Conservation (phyloP, 768 basidiomycete genomes). For the Clitopilus passeckerianus region DNA sequence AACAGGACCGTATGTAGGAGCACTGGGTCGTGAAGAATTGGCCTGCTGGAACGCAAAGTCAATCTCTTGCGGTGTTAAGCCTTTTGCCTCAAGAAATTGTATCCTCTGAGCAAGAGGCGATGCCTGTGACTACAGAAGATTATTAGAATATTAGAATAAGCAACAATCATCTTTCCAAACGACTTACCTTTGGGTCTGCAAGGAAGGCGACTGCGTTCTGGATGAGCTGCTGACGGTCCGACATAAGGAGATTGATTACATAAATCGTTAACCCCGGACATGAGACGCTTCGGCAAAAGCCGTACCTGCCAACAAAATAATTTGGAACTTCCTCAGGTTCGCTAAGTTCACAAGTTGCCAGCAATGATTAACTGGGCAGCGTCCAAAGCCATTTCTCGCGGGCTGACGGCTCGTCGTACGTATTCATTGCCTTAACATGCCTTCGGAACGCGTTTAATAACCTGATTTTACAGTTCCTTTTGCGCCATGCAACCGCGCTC, state of each 20-base stretch:
- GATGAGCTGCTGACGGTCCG: slow-evolving; percentile 70
- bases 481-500: slow-evolving; percentile 31
- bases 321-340: slow-evolving; percentile 5
- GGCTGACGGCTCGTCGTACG: slow-evolving; percentile 42
- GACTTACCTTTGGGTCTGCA: slow-evolving; percentile 68
- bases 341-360: slow-evolving; percentile 3
- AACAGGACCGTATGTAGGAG: slow-evolving; percentile 29
- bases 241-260: slow-evolving; percentile 20
- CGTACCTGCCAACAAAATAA: slow-evolving; percentile 14
- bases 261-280: slow-evolving; percentile 12
- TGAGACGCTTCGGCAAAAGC: slow-evolving; percentile 16
- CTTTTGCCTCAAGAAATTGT: slow-evolving; percentile 95
- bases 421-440: slow-evolving; percentile 1
- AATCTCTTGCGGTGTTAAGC: slow-evolving; percentile 78
- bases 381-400: slow-evolving; percentile 44
- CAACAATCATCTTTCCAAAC: background rate
- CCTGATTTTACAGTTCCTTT: slow-evolving; percentile 13
- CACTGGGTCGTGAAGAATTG: slow-evolving; percentile 11
- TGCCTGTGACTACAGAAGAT: slow-evolving; percentile 58
- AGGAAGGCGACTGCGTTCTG: slow-evolving; percentile 83
- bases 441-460: slow-evolving; percentile 1
- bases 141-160: background rate
- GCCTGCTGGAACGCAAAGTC: slow-evolving; percentile 76
- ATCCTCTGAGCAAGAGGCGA: slow-evolving; percentile 82
- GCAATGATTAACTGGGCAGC: slow-evolving; percentile 48